Evolutionary conservation across 2,329 filamentous ascomycete species (phyloP).

Genomic region (Talaromyces sp.): DNA sequence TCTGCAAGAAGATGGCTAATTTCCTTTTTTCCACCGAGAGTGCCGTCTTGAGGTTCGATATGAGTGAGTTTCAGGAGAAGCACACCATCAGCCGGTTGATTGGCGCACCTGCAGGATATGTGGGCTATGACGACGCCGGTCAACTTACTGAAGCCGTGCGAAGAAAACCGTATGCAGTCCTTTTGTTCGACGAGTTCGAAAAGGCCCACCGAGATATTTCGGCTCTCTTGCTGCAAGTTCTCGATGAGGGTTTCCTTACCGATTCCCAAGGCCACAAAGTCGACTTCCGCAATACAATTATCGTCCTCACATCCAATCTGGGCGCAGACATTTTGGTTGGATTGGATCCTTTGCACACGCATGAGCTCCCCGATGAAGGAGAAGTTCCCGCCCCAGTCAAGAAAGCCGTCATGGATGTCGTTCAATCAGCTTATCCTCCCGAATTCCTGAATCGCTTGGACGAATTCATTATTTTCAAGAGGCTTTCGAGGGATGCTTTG

Average conservation of each 20-base stretch:
- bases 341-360: conserved; percentile 55
- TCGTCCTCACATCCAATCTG: conserved; percentile 92
- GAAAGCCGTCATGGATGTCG: conserved; percentile 80
- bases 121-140: conserved; percentile 94
- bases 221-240: conserved; percentile 81
- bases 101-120: conserved; percentile 86
- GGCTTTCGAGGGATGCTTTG: conserved; percentile 70
- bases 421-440: conserved; percentile 68
- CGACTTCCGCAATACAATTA: conserved; percentile 93
- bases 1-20: conserved; percentile 89
- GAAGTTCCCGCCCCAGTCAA: conserved; percentile 70
- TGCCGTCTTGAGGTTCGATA: conserved; percentile 90
- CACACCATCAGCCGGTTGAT: conserved; percentile 92
- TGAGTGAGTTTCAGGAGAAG: conserved; percentile 97
- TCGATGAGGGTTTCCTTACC: conserved; percentile 93
- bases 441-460: conserved; percentile 97
- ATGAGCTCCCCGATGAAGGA: conserved; percentile 56
- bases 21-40: conserved; percentile 91
- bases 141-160: conserved; percentile 93
- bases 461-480: conserved; percentile 93
- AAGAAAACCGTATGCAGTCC: conserved; percentile 88
- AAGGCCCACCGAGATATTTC: conserved; percentile 96
- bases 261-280: conserved; percentile 95
- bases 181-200: conserved; percentile 96
- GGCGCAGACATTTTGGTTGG: conserved; percentile 87